Base-by-base conservation (phyloP, 2,329 filamentous ascomycete species). In the Sclerotinia spermophila region DNA sequence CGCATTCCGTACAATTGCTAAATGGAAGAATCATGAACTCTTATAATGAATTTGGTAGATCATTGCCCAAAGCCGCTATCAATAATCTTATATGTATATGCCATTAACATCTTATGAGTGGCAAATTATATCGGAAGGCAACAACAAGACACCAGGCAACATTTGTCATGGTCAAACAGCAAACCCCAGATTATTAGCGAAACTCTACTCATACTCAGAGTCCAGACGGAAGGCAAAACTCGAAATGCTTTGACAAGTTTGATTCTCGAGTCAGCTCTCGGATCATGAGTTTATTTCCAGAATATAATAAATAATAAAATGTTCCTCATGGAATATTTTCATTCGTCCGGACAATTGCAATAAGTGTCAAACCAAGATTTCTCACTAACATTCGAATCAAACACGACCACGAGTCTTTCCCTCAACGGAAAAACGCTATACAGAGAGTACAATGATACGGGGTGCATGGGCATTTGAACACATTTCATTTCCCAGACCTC, bases 291-390 rank as follows among this genome's bases (percentile, higher is more conserved):
- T 33, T 24, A 33, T 48, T 15, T 1, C 21, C 11, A 27, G 2
- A 58, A 30, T 27, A 24, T 30, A 62, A n/a, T 33, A 42, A 48
- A 42, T 55, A n/a, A n/a, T 11, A 4, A 64, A 55, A 69, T 53
- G 42, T 44, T 44, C 19, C n/a, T n/a, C 4, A 30, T 68, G 3
- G 44, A 69, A 65, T 69, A 69, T 69, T 69, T 69, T 69, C 1
- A 69, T 69, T 69, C 67, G 58, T 44, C 17, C 67, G 67, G 67
- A 44, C 6, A 55, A 45, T 64, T 59, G 10, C 44, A 19, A 27
- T 53, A 19, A 65, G 27, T 69, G 5, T 55, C 56, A 51, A 69
- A 64, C 24, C 15, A 56, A 7, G 24, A 30, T 44, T 59, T n/a
- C 2, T 40, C 15, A 27, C 55, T 44, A 60, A 44, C 30, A 64